These are phyloP conservation scores for Annulohypoxylon truncatum DNA, from an alignment of 2,329 filamentous ascomycete species.

Conservation along the genomic window DNA sequence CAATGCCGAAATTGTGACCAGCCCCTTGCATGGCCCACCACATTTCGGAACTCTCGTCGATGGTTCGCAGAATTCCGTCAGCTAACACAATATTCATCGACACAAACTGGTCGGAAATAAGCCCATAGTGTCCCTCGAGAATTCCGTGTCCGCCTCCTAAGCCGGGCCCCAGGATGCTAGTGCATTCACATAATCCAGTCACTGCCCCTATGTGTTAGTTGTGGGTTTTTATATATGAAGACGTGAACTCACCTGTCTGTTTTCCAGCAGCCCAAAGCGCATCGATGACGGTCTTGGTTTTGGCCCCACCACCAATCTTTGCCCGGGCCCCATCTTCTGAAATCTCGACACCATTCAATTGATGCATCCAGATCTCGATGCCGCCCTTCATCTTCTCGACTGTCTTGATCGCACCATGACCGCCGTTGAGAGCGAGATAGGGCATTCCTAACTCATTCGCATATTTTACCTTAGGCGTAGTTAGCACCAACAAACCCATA, in stretches of 20 bases:
- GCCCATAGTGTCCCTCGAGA: conserved; percentile 64
- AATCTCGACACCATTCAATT: conserved; percentile 52
- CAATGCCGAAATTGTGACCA: conserved; percentile 70
- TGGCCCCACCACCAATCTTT: conserved; percentile 55
- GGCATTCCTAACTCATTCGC: conserved; percentile 53
- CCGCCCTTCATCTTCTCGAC: conserved; percentile 54
- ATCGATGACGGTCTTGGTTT: conserved; percentile 53
- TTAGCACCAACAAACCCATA: not conserved
- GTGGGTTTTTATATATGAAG: not conserved
- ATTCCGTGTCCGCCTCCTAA: conserved; percentile 69
- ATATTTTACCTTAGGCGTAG: conserved; percentile 49
- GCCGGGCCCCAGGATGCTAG: conserved; percentile 59
- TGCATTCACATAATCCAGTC: conserved; percentile 60
- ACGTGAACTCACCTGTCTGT: conserved; percentile 50
- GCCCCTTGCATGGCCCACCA: conserved; percentile 70
- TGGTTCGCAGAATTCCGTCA: conserved; percentile 56
- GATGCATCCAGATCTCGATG: conserved; percentile 55
- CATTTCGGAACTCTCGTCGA: conserved; percentile 60
- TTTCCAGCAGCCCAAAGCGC: conserved; percentile 56
- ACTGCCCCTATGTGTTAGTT: conserved; percentile 40
- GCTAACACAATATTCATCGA: conserved; percentile 64
- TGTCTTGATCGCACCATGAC: conserved; percentile 55
- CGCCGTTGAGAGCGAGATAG: conserved; percentile 54
- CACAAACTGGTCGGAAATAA: conserved; percentile 65
- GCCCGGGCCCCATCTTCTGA: conserved; percentile 51